phyloP scores from a whole-genome alignment of 2,329 filamentous ascomycete genomes.

The Clonostachys chloroleuca region DNA sequence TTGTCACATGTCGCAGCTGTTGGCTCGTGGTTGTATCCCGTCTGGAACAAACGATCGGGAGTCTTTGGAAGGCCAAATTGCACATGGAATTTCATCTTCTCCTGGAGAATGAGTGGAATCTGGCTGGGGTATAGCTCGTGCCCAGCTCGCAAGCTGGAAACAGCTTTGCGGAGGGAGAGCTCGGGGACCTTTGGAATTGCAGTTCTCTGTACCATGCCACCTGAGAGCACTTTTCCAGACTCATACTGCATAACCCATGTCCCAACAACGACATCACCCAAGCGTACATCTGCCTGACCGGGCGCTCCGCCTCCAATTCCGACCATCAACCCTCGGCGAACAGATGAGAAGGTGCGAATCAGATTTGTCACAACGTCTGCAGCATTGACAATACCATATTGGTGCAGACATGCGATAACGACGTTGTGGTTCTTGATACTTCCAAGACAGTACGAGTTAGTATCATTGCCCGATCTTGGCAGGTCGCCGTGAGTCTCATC shows the following conservation, averaged over 20 bases:
- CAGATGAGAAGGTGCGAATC: conserved; percentile 6
- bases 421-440: conserved; percentile 15
- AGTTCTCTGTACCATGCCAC: background rate
- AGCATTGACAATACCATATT: conserved; percentile 8
- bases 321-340: conserved; percentile 10
- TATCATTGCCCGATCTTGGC: conserved; percentile 6
- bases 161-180: conserved; percentile 4
- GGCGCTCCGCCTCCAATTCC: conserved; percentile 19
- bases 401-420: conserved; percentile 13
- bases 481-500: conserved; percentile 8
- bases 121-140: background rate
- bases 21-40: background rate
- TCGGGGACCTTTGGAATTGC: background rate
- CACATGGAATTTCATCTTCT: background rate
- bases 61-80: conserved; percentile 8
- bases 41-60: background rate
- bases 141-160: background rate
- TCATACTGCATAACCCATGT: conserved; percentile 12
- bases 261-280: conserved; percentile 14
- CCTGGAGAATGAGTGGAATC: background rate
- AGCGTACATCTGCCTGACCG: conserved; percentile 6
- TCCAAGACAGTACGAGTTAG: conserved; percentile 16
- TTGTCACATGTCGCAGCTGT: background rate
- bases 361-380: conserved; percentile 7
- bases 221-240: conserved; percentile 6